Evolutionary conservation across 139 green algal genomes (phyloP).

Genomic region (Tetradesmus obliquus): DNA sequence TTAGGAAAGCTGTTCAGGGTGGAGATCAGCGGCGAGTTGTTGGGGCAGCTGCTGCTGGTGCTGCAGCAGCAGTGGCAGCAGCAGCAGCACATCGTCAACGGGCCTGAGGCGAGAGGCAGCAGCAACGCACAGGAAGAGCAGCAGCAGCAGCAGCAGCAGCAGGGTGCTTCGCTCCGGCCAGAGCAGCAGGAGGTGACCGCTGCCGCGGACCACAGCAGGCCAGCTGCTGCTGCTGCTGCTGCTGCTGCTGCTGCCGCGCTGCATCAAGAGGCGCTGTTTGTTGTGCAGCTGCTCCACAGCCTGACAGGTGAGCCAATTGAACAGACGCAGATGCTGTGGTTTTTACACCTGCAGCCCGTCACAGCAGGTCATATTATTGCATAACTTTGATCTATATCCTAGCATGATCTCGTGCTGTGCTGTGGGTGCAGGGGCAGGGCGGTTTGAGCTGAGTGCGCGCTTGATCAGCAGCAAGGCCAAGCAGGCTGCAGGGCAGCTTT

Average conservation of each 20-base stretch:
- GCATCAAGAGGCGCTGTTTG: not conserved
- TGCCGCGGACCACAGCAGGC: not conserved
- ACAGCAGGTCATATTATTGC: not conserved
- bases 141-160: not conserved
- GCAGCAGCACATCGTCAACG: not conserved
- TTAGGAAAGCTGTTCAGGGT: not conserved
- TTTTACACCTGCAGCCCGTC: no score
- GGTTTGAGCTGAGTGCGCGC: no score
- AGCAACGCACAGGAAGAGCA: not conserved
- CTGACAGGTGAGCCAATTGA: not conserved
- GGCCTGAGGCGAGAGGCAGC: not conserved
- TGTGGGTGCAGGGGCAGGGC: not conserved
- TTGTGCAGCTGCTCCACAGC: conserved; percentile 2
- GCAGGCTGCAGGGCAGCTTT: no score
- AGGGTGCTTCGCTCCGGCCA: not conserved
- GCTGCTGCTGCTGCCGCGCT: not conserved
- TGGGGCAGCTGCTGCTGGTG: conserved; percentile 19
- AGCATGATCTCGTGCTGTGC: not conserved
- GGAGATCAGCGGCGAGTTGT: not conserved
- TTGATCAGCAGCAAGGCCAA: no score
- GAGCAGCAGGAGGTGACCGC: not conserved
- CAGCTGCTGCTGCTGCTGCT: not conserved
- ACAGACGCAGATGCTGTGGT: no score
- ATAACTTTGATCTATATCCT: not conserved
- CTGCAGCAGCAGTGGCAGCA: conserved; percentile 7